Evolutionary conservation across 2,329 filamentous ascomycete species (phyloP), one percentile per base, ranked within the genome.

Genomic region (Coniochaeta sp.): DNA sequence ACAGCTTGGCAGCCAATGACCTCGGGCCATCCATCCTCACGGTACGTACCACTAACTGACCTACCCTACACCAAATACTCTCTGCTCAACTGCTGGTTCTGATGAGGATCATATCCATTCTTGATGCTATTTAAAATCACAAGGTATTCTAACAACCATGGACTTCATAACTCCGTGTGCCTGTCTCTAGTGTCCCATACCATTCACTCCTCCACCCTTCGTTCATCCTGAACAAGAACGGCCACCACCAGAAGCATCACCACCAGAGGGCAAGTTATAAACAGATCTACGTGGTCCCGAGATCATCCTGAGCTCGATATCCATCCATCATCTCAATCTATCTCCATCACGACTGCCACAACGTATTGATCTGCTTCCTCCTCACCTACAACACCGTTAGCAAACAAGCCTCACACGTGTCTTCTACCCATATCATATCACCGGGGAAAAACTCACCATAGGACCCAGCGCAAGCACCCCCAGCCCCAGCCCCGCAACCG

Each of bases 391-490:
- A 42, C n/a, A 50, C 24, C 60, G 42, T 44, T 55, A 62, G 59
- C 38, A 19, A 47, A 9, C 40, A 40, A 28, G 24, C 19, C 42
- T 47, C 16, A 19, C 42, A 40, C 9, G 8, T 14, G 24, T 52
- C 44, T n/a, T 17, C 17, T 47, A 8, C 17, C 42, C 7, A 47
- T 7, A 5, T 24, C 17, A 7, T n/a, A 30, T n/a, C 3, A 2
- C 32, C 8, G 32, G n/a, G 16, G 55, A 32, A 8, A 10, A 61
- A 80, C 89, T 79, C 81, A 96, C 95, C 84, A 98, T 86, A 30
- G 95, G 95, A 58, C 88, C 88, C 69, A 98, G 78, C 60, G 90
- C 83, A 64, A 87, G 73, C 17, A 96, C 93, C 54, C 91, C 92
- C 42, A 84, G 81, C 54, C 84, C 84, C 66, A 98, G 79, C 19